Base-by-base conservation (phyloP, 2,329 filamentous ascomycete species). In the Thielaviopsis punctulata region DNA sequence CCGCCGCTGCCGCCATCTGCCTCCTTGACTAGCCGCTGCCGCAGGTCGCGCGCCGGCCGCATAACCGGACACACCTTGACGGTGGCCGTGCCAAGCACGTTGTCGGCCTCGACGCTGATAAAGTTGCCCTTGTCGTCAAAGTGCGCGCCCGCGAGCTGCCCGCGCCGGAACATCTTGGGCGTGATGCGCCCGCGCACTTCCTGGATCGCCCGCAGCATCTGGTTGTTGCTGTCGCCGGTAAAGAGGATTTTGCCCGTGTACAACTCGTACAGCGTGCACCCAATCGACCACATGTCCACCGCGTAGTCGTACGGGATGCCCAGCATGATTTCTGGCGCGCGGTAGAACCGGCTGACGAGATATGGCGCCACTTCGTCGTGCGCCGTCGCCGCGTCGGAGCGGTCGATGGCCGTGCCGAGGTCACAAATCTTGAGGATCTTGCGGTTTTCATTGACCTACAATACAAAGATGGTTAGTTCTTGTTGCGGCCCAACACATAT, bases 181-280 rank as follows among this genome's bases (percentile, higher is more conserved):
- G 86, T 89, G 57, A 95, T 82, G 66, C 89, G 93, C 61, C 92
- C 92, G 47, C 93, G 82, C 60, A 90, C 88, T 64, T 98, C 90
- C 81, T 95, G 94, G 60, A 98, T 95, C 19, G 84, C 82, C 57
- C 86, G 85, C 55, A 98, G 77, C 92, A 98, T 98, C 69, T 95
- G 88, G 63, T 98, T 98, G 71, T 98, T 98, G 68, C 86, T 92
- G 58, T 86, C 79, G 55, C 92, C 92, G 1, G 87, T 88, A 65
- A 98, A 98, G 27, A 98, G 73, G 54, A 98, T 96, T 65, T 95
- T 95, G 62, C 92, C 92, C 0, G 92, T 96, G 69, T 94, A 96
- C 41, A 98, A 73, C 68, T 98, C 92, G 65, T 94, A 98, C 25
- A 96, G 73, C 0, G 92, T 98, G 68, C 92, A 98, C 36, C 92